Evolutionary conservation across 192 early-diverging fungal genomes (phyloP).

Genomic region (Backusella sp.): DNA sequence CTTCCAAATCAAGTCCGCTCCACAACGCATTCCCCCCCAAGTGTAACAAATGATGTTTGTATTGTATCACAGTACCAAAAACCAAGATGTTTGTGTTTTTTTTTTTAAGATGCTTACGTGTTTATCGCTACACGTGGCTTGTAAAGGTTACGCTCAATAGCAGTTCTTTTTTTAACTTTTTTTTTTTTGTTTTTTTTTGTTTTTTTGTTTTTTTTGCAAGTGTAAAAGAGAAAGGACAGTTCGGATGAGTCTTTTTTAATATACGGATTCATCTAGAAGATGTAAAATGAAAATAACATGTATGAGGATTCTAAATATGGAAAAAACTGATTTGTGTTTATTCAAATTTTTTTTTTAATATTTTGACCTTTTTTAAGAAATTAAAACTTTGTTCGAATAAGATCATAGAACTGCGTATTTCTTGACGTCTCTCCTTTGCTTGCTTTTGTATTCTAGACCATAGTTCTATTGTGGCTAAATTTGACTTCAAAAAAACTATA

Average conservation of each 20-base stretch:
- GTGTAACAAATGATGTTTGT: background rate
- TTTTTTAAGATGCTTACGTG: background rate
- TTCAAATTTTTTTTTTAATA: background rate
- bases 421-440: background rate
- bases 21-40: background rate
- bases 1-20: background rate
- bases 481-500: background rate
- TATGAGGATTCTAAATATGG: background rate
- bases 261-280: background rate
- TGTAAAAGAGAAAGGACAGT: background rate
- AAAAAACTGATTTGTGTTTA: background rate
- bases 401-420: background rate
- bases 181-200: no score
- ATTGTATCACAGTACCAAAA: background rate
- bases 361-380: background rate
- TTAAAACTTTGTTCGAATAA: conserved; percentile 5
- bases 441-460: background rate
- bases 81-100: background rate
- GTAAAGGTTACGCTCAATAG: background rate
- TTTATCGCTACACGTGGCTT: background rate
- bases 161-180: conserved; percentile 6
- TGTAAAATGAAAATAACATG: background rate
- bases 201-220: background rate
- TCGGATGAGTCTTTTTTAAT: background rate
- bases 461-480: conserved; percentile 5